These are phyloP conservation scores for Antitrichia curtipendula DNA, from an alignment of 225 moss, liverwort and hornwort species.

Conservation along the genomic window DNA sequence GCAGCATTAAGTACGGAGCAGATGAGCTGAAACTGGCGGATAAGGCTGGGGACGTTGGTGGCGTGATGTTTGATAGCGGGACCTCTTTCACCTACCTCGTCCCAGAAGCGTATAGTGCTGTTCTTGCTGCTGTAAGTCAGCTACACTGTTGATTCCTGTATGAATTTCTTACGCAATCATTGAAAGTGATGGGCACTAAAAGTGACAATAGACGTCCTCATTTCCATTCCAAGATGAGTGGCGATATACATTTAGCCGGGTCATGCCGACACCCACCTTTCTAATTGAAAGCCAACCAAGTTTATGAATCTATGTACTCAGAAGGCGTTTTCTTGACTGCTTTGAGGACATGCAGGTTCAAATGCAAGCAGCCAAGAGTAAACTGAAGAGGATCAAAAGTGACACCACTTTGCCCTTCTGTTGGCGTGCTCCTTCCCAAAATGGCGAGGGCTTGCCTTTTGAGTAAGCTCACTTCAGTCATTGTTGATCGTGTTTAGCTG, in stretches of 20 bases:
- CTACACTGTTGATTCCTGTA: background rate
- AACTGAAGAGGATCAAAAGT: slow-evolving; percentile 28
- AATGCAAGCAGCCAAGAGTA: slow-evolving; percentile 40
- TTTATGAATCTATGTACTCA: background rate
- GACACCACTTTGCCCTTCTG: slow-evolving; percentile 73
- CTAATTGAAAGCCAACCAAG: background rate
- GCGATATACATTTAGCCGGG: background rate
- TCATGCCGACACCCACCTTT: background rate
- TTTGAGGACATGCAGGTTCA: slow-evolving; percentile 35
- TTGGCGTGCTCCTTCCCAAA: slow-evolving; percentile 54
- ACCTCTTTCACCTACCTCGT: slow-evolving; percentile 80
- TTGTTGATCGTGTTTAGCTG: background rate
- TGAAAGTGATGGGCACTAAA: no score
- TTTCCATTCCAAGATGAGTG: background rate
- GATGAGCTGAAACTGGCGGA: slow-evolving; percentile 26
- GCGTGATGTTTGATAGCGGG: slow-evolving; percentile 83
- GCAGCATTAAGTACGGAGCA: slow-evolving; percentile 50
- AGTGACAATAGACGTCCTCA: background rate
- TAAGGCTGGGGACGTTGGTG: slow-evolving; percentile 14
- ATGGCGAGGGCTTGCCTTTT: slow-evolving; percentile 29
- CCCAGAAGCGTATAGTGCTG: slow-evolving; percentile 42
- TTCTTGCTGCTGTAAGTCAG: slow-evolving; percentile 55
- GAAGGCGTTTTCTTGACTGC: background rate
- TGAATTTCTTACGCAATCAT: background rate
- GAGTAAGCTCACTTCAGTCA: slow-evolving; percentile 33